Conservation (phyloP, 768 basidiomycete genomes). For the Tricholoma furcatifolium region DNA sequence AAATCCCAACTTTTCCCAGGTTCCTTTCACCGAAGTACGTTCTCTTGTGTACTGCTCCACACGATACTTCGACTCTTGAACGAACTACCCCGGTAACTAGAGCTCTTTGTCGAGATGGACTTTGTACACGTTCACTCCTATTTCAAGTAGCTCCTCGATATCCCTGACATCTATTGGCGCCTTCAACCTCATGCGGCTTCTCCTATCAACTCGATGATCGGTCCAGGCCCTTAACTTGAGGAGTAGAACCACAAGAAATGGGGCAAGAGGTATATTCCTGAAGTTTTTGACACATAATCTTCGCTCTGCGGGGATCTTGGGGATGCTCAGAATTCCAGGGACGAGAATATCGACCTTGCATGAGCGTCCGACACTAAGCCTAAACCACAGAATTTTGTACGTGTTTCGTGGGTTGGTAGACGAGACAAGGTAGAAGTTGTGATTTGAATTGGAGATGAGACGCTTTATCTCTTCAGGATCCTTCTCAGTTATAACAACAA, state of each 20-base stretch:
- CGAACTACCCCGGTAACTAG: conserved; percentile 31
- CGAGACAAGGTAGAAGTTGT: conserved; percentile 35
- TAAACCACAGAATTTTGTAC: conserved; percentile 42
- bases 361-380: conserved; percentile 18
- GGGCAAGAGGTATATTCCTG: conserved; percentile 34
- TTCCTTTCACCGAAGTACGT: not conserved
- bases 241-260: conserved; percentile 36
- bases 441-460: conserved; percentile 27
- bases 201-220: conserved; percentile 32
- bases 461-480: conserved; percentile 39
- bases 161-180: conserved; percentile 39
- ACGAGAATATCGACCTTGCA: conserved; percentile 41
- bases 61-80: conserved; percentile 22
- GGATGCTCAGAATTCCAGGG: conserved; percentile 36
- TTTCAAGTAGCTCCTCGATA: conserved; percentile 36
- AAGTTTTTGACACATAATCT: conserved; percentile 20
- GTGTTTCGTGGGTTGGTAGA: conserved; percentile 37
- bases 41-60: conserved; percentile 22
- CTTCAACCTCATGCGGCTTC: conserved; percentile 34
- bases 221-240: conserved; percentile 43
- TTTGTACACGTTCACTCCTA: conserved; percentile 29
- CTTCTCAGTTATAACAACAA: conserved; percentile 36
- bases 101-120: conserved; percentile 18
- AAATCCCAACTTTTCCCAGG: conserved; percentile 14
- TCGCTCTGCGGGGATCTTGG: conserved; percentile 22